Conservation (phyloP, 2,329 filamentous ascomycete genomes). For the Alternaria gaisen region DNA sequence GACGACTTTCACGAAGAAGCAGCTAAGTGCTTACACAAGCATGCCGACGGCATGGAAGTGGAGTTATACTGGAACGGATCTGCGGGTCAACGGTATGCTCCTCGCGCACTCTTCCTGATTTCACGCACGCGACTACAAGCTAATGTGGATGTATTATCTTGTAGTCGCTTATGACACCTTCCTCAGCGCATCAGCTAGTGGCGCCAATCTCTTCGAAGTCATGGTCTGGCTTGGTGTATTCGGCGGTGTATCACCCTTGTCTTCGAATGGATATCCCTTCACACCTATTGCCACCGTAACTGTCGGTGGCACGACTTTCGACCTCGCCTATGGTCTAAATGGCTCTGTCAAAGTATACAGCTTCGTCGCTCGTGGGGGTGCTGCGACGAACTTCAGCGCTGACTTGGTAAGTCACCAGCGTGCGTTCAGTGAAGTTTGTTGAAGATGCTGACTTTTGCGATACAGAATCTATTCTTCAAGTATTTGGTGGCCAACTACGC, state of each 20-base stretch:
- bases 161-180: background rate
- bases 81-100: too few relatives aligned
- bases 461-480: background rate
- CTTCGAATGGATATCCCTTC: background rate
- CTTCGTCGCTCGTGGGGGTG: background rate
- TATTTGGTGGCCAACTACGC: background rate
- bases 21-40: too few relatives aligned
- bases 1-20: too few relatives aligned
- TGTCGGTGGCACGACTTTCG: background rate
- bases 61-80: too few relatives aligned
- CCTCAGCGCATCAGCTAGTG: background rate
- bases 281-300: background rate
- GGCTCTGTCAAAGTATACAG: background rate
- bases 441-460: background rate
- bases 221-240: slow-evolving; percentile 1
- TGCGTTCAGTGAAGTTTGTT: fast-evolving
- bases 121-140: too few relatives aligned
- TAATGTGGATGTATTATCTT: background rate
- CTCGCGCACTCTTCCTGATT: too few relatives aligned
- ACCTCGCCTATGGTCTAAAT: background rate
- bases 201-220: background rate
- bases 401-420: background rate
- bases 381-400: background rate
- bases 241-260: background rate
- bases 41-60: too few relatives aligned